Evolutionary conservation across 306 rosid genomes (phyloP).

Genomic region (Trifolium subterraneum): DNA sequence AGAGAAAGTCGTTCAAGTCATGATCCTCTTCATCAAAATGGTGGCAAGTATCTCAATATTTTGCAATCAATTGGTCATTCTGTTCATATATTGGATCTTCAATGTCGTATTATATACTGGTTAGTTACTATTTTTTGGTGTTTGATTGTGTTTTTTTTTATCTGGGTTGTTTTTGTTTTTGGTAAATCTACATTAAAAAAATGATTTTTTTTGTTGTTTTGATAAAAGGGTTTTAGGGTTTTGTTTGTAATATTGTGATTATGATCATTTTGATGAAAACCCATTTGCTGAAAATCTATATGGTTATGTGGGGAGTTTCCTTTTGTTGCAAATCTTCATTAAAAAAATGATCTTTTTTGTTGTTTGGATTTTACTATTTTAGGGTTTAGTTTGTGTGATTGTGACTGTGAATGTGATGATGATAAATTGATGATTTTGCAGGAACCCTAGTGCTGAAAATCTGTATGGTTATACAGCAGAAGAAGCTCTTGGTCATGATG

Average conservation of each 20-base stretch:
- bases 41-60: constrained; percentile 75
- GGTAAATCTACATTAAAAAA: constrained; percentile 17
- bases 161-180: constrained; percentile 34
- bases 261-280: constrained; percentile 65
- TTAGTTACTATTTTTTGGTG: constrained; percentile 34
- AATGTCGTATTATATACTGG: constrained; percentile 78
- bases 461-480: constrained; percentile 78
- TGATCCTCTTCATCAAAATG: constrained; percentile 49
- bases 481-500: constrained; percentile 80
- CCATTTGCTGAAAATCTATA: constrained; percentile 73
- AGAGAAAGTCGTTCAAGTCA: constrained; percentile 64
- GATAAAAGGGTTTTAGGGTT: constrained; percentile 19
- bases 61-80: constrained; percentile 98
- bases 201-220: background rate
- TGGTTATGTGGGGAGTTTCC: constrained; percentile 41
- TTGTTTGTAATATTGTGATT: constrained; percentile 30
- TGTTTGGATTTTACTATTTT: no score
- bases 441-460: constrained; percentile 90
- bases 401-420: constrained; percentile 1
- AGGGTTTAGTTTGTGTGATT: constrained; percentile 31
- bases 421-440: constrained; percentile 44
- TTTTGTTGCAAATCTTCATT: constrained; percentile 23
- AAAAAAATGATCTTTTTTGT: background rate
- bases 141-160: constrained; percentile 11
- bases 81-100: constrained; percentile 82